Evolutionary conservation across 2,329 filamentous ascomycete genomes (phyloP).

Genomic region (Pseudogymnoascus sp.): DNA sequence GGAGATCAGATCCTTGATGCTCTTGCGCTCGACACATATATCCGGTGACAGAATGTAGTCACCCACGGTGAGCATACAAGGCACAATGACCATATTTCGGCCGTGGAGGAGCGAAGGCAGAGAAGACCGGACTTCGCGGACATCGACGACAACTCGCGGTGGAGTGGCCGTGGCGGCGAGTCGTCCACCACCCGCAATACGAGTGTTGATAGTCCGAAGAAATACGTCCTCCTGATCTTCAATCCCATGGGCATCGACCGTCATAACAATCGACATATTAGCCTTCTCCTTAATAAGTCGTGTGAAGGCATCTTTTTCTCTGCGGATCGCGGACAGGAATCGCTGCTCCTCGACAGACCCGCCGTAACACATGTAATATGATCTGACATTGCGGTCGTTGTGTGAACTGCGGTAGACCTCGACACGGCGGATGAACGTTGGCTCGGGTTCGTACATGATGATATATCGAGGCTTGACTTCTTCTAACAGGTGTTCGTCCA

Average conservation of each 20-base stretch:
- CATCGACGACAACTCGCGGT: conserved; percentile 87
- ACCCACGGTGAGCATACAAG: conserved; percentile 91
- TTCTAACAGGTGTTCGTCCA: conserved; percentile 93
- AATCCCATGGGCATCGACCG: conserved; percentile 58
- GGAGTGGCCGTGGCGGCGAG: conserved; percentile 77
- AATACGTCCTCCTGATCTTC: conserved; percentile 87
- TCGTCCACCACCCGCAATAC: conserved; percentile 87
- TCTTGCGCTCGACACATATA: conserved; percentile 93
- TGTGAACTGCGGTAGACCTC: conserved; percentile 96
- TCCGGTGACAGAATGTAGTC: conserved; percentile 90
- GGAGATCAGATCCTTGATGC: conserved; percentile 79
- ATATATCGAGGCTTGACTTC: conserved; percentile 90
- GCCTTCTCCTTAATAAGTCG: conserved; percentile 90
- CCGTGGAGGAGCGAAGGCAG: conserved; percentile 87
- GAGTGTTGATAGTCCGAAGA: conserved; percentile 88
- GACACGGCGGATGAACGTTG: conserved; percentile 86
- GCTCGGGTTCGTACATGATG: conserved; percentile 97
- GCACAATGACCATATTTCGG: conserved; percentile 78
- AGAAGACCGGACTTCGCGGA: conserved; percentile 90
- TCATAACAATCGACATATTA: conserved; percentile 84
- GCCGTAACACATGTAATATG: conserved; percentile 96
- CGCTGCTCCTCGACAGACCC: conserved; percentile 92
- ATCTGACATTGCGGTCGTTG: conserved; percentile 76
- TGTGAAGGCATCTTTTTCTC: conserved; percentile 94
- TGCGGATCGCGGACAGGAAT: conserved; percentile 80